phyloP scores from a whole-genome alignment of 371 early-diverging fungal genomes.

The Mortierella polycephala region DNA sequence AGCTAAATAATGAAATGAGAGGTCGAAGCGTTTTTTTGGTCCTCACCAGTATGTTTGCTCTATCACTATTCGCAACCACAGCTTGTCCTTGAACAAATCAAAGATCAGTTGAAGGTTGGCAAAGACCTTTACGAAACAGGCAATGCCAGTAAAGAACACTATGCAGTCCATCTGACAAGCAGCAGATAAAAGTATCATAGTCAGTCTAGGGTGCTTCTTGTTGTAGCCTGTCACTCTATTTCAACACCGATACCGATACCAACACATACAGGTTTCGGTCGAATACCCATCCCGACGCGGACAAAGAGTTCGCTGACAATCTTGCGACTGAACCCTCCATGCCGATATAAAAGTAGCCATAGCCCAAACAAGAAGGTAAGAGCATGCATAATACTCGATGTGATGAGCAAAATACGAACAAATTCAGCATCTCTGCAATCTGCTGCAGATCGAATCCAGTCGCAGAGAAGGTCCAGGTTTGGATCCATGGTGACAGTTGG shows the following conservation, averaged over 20 bases:
- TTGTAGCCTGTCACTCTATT: no score
- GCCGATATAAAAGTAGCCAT: constrained; percentile 45
- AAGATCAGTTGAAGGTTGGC: constrained; percentile 36
- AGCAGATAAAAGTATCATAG: not conserved
- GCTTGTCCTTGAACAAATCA: constrained; percentile 33
- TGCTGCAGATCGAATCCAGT: constrained; percentile 48
- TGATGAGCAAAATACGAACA: constrained; percentile 23
- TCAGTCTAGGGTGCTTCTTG: no score
- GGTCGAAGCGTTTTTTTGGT: not conserved
- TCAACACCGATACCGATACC: not conserved
- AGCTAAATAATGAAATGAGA: not conserved
- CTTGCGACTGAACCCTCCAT: constrained; percentile 41
- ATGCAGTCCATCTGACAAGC: constrained; percentile 46
- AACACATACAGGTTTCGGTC: constrained; percentile 44
- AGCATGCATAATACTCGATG: constrained; percentile 36
- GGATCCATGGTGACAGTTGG: no score
- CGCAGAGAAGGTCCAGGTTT: constrained; percentile 19
- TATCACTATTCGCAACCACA: constrained; percentile 46
- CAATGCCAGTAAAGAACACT: constrained; percentile 35
- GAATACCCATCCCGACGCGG: constrained; percentile 33
- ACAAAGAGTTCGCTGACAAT: constrained; percentile 44
- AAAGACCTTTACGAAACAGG: constrained; percentile 34
- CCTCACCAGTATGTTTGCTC: constrained; percentile 49
- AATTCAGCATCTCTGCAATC: constrained; percentile 50
- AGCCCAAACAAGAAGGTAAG: constrained; percentile 32